Conservation (phyloP, 2,329 filamentous ascomycete species). For the Paraphaeosphaeria minitans region DNA sequence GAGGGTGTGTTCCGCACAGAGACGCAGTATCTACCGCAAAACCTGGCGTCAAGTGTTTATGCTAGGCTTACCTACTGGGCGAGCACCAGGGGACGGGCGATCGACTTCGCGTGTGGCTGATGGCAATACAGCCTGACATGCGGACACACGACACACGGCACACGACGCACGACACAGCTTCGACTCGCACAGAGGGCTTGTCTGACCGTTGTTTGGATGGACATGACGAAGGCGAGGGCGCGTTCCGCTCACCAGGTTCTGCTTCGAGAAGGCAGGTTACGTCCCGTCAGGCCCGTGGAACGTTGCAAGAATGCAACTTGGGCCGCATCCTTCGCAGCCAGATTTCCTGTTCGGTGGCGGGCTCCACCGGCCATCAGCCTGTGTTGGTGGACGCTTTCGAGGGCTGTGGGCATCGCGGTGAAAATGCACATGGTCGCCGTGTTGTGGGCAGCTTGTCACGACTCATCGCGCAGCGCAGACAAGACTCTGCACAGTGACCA, state of each 20-base stretch:
- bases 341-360: constrained; percentile 25
- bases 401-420: constrained; percentile 23
- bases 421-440: neutral
- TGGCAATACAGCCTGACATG: constrained; percentile 11
- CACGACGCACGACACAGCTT: neutral
- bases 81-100: neutral
- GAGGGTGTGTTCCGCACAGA: constrained; percentile 15
- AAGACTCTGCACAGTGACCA: neutral
- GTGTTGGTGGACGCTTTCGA: constrained; percentile 22
- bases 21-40: no score
- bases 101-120: neutral
- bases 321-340: constrained; percentile 27
- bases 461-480: constrained; percentile 5
- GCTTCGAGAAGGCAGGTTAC: constrained; percentile 22
- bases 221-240: constrained; percentile 16
- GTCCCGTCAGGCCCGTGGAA: constrained; percentile 29
- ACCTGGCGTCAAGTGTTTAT: no score
- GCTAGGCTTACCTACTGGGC: no score
- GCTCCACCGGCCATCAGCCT: constrained; percentile 31
- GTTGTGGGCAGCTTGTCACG: constrained; percentile 10
- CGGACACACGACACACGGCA: neutral
- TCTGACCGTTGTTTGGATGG: constrained; percentile 9
- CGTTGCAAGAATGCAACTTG: constrained; percentile 32
- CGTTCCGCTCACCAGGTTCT: constrained; percentile 18
- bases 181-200: constrained; percentile 1